Evolutionary conservation across 2,329 filamentous ascomycete species (phyloP), one percentile per base, ranked within the genome.

Genomic region (Curvularia sp.): DNA sequence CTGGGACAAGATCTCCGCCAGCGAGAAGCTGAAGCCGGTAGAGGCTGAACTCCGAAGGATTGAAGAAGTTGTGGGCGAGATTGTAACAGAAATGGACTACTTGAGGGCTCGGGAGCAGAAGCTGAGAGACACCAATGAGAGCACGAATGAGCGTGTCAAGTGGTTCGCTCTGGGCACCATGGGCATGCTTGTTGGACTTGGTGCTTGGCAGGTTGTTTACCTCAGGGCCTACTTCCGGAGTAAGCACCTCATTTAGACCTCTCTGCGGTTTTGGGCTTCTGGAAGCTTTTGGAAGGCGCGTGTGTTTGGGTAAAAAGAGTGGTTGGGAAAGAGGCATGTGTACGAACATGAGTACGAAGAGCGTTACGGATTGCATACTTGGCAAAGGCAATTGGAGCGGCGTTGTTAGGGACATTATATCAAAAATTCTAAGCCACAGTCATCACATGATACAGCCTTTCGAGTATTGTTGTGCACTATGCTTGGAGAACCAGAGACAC

Each of bases 111-210:
- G 95, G 71, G 95, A 99, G 84, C 93, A 97, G 86, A 96, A 92
- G 84, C 86, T 99, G 71, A 86, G 95, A 77, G 94, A 99, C 82
- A 99, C 95, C 69, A 99, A 99, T 80, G 95, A 99, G 89, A 98
- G 94, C 84, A 99, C 95, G 67, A 99, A 99, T 82, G 95, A 91
- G 81, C 88, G 95, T 59, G 95, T 99, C 74, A 99, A 98, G 84
- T 98, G 92, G 93, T 99, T 99, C 80, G 94, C 94, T 49, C 88
- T 97, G 77, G 88, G 89, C 66, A 98, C 94, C 28, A 98, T 97
- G 82, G 90, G 92, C 62, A 89, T 97, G 84, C 82, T 99, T 69
- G 84, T 97, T 67, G 91, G 87, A 33, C 83, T 99, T 70, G 96
- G 95, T 78, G 93, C 83, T 42, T 99, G 95, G 95, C 95, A 99